A percentile compares a stretch with the other conserved stretches of the same genome.
phyloP scores from a whole-genome alignment of 345 rosid species.

The Eucalyptus marginata region DNA sequence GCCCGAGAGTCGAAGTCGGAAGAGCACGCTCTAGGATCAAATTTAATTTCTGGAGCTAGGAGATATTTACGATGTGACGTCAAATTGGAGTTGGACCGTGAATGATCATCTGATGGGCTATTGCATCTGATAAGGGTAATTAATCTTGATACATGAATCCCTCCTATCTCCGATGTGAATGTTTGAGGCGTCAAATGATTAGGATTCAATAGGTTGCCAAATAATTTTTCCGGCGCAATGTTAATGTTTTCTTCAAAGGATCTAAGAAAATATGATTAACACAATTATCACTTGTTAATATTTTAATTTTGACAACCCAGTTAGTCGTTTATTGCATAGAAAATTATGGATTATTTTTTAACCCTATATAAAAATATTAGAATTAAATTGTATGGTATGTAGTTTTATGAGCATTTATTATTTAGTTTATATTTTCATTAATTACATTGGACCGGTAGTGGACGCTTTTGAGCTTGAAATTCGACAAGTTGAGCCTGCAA shows the following conservation, averaged over 20 bases:
- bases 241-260: neutral
- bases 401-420: too few relatives aligned
- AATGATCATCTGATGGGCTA: neutral
- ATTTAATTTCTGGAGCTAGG: neutral
- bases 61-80: neutral
- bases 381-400: too few relatives aligned
- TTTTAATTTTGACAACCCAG: fast-evolving
- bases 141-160: neutral
- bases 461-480: too few relatives aligned
- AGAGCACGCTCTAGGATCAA: neutral
- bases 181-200: neutral
- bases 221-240: fast-evolving
- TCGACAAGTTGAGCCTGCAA: too few relatives aligned
- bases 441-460: fast-evolving
- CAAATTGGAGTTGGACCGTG: neutral
- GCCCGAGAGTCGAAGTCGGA: neutral
- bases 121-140: neutral
- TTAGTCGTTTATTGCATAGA: fast-evolving
- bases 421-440: too few relatives aligned
- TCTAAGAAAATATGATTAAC: neutral
- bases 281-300: too few relatives aligned
- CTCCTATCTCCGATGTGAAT: neutral
- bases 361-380: fast-evolving
- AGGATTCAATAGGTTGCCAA: neutral
- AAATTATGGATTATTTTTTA: too few relatives aligned